Base-by-base conservation (phyloP, 306 rosid genomes). In the Cucumis melo region DNA sequence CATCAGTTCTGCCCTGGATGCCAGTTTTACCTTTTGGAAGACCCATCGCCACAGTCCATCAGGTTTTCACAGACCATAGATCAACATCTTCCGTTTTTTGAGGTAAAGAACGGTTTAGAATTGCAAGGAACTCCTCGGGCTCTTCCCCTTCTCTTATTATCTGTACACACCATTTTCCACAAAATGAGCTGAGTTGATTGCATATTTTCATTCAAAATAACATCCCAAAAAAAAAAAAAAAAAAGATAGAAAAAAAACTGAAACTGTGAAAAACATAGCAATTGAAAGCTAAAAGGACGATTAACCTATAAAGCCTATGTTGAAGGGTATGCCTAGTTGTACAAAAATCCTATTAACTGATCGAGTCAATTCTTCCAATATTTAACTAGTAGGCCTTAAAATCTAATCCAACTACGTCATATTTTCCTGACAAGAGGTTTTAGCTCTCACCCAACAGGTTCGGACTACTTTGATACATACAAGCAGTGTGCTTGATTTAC, bases 61-160 rank as follows among this genome's bases (percentile, higher is more conserved):
- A n/a, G 41, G 66, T 77, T 59, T 62, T 36, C 67, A 67, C 39
- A 42, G 55, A 66, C 75, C 38, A 71, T 41, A 71, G 17, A 15
- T 48, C 73, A 6, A 21, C 38, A 38, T 27, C 61, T 60, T 72
- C 57, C 42, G 65, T 46, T 12, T 54, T 73, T 34, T 42, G 73
- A 38, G 63, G n/a, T 34, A 68, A 78, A 60, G 60, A 23, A 51
- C 68, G 32, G 48, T 78, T 74, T 41, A 86, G 78, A 62, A 71
- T 68, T 70, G 73, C 57, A 24, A 81, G 78, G 83, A 86, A 86
- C 81, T 81, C 74, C 78, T 84, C 84, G 46, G 86, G 81, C 83
- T 82, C 89, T 77, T 82, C 79, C 8, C 89, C 87, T 80, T 86
- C 86, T 64, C 81, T 84, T 78, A 82, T 74, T 71, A 86, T 63